These are phyloP conservation scores for Lipomyces kockii DNA, from an alignment of 805 yeast genomes.

Conservation along the genomic window DNA sequence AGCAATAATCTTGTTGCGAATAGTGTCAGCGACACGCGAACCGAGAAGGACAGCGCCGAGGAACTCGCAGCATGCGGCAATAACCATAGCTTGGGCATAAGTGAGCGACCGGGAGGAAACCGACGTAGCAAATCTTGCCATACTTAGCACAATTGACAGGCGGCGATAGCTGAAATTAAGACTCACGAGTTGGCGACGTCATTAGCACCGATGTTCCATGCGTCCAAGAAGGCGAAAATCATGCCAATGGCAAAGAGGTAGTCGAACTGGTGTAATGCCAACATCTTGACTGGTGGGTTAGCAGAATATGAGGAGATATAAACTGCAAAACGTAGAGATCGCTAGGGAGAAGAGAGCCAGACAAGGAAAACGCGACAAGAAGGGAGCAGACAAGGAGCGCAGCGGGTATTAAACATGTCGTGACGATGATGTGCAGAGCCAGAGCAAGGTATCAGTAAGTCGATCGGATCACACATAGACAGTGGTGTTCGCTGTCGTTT, in stretches of 20 bases:
- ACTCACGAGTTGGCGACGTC: slow-evolving; percentile 71
- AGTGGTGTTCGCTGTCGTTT: no score
- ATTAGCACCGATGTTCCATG: slow-evolving; percentile 80
- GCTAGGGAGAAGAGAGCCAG: no score
- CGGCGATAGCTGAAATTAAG: background rate
- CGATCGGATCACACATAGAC: no score
- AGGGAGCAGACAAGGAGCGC: no score
- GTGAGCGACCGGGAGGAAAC: slow-evolving; percentile 70
- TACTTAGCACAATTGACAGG: background rate
- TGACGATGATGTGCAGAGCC: no score
- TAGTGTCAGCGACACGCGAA: slow-evolving; percentile 73
- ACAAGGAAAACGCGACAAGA: no score
- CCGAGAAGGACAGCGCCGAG: slow-evolving; percentile 77
- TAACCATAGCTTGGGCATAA: slow-evolving; percentile 75
- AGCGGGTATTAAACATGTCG: no score
- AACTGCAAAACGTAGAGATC: background rate
- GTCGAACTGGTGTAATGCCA: slow-evolving; percentile 59
- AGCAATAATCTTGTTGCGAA: slow-evolving; percentile 61
- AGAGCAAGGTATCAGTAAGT: no score
- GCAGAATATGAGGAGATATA: background rate
- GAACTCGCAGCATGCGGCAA: slow-evolving; percentile 73
- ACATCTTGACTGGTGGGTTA: background rate
- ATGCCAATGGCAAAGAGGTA: slow-evolving; percentile 67
- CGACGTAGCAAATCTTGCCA: slow-evolving; percentile 62
- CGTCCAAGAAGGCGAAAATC: slow-evolving; percentile 76